Evolutionary conservation across 148 eudicot genomes (phyloP).

Genomic region (Camellia granthamiana): DNA sequence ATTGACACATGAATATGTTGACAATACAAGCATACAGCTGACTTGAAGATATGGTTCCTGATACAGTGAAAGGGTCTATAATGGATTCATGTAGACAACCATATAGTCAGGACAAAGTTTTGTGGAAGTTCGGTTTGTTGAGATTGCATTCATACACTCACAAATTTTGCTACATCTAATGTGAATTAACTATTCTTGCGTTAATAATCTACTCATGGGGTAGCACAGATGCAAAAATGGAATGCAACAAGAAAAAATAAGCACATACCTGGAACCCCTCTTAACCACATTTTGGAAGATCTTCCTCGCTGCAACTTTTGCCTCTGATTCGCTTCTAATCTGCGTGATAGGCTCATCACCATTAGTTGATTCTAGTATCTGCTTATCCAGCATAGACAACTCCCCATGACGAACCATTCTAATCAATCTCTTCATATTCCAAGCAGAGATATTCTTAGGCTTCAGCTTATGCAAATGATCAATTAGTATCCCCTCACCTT

Average conservation of each 20-base stretch:
- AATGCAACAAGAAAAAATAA: neutral
- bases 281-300: constrained; percentile 44
- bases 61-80: too few species aligned
- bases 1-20: neutral
- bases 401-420: constrained; percentile 61
- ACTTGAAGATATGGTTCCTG: neutral
- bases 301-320: constrained; percentile 63
- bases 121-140: neutral
- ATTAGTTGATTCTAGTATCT: constrained; percentile 32
- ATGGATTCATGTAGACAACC: too few species aligned
- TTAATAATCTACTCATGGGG: too few species aligned
- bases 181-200: too few species aligned
- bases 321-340: constrained; percentile 79
- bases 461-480: constrained; percentile 27
- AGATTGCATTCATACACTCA: too few species aligned
- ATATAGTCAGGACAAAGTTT: neutral
- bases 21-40: neutral
- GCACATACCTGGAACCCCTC: constrained; percentile 53
- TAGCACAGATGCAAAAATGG: too few species aligned
- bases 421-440: constrained; percentile 90
- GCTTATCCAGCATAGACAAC: constrained; percentile 69
- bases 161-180: too few species aligned
- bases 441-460: constrained; percentile 78
- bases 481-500: constrained; percentile 42
- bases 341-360: constrained; percentile 57